A percentile compares a stretch with the other conserved stretches of the same genome.
Evolutionary conservation across 257 asterid species (phyloP).

Genomic region (Jacaranda copaia): DNA sequence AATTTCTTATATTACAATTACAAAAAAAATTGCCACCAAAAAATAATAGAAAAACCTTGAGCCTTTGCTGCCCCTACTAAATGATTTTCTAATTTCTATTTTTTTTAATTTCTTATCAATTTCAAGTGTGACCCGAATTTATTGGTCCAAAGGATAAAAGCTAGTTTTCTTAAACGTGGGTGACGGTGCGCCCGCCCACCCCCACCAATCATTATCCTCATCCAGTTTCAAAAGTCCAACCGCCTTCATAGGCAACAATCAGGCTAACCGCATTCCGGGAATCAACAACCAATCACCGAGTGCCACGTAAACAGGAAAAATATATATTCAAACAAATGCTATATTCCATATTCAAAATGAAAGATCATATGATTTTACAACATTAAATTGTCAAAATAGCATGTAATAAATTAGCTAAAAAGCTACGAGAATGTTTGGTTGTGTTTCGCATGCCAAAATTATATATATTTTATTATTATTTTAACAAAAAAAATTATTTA

Average conservation of each 20-base stretch:
- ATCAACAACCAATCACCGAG: background rate
- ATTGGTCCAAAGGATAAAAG: conserved; percentile 27
- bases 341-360: background rate
- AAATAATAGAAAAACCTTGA: no score
- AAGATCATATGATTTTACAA: background rate
- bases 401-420: no score
- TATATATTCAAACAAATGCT: no score
- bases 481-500: no score
- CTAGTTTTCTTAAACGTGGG: conserved; percentile 29
- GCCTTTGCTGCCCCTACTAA: no score
- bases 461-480: no score
- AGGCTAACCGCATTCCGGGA: background rate
- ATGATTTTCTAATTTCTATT: no score
- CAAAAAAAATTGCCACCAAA: no score
- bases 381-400: no score
- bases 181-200: background rate
- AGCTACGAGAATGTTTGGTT: no score
- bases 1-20: no score
- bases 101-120: background rate
- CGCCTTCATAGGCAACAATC: conserved; percentile 12
- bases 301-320: background rate
- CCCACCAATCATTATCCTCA: conserved; percentile 35
- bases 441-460: no score
- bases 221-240: conserved; percentile 10
- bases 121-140: background rate